Base-by-base conservation (phyloP, 225 moss, liverwort and hornwort genomes). In the Ulota crispa region DNA sequence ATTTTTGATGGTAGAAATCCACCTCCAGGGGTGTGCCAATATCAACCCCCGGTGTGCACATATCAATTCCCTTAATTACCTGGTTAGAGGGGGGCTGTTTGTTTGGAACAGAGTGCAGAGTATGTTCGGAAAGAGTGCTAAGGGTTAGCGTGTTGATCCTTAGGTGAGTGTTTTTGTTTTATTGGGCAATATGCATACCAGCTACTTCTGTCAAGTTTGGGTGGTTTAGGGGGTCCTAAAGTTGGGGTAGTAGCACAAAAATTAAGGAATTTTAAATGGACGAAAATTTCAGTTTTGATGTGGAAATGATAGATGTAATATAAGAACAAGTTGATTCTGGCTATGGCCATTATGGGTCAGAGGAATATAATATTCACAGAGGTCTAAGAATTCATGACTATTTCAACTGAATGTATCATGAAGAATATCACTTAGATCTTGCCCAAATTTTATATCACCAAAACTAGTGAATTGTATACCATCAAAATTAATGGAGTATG, bases 301-400 rank as follows among this genome's bases (percentile, higher is more conserved):
- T 3, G 75, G 1, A 4, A 12, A 21, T 45, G 60, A 76, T 36
- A 68, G 36, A 26, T 75, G 50, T 19, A 26, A 54, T 75, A 75
- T 82, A 68, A 75, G 82, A 82, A 55, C 68, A 75, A 82, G 47
- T 75, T 68, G 76, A 76, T 76, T 76, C 34, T 47, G 68, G 66
- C 47, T 47, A 60, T 66, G 75, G 1, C 66, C 43, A 67, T 74
- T 43, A 42, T 32, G 65, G 23, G 30, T 24, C 37, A 1, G 21
- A 27, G 54, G 39, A 64, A 73, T 73, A 6, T 27, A 42, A 41
- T 68, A 68, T 10, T 9, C 43, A 55, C 55, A 1, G 67, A 78
- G 11, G 39, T 37, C 2, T 26, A 77, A 32, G 24, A 60, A 45
- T 45, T 45, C 24, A 31, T 30, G 37, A 52, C 52, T 53, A 7